phyloP scores from a whole-genome alignment of 2,329 filamentous ascomycete genomes.

The Coleophoma cylindrospora region DNA sequence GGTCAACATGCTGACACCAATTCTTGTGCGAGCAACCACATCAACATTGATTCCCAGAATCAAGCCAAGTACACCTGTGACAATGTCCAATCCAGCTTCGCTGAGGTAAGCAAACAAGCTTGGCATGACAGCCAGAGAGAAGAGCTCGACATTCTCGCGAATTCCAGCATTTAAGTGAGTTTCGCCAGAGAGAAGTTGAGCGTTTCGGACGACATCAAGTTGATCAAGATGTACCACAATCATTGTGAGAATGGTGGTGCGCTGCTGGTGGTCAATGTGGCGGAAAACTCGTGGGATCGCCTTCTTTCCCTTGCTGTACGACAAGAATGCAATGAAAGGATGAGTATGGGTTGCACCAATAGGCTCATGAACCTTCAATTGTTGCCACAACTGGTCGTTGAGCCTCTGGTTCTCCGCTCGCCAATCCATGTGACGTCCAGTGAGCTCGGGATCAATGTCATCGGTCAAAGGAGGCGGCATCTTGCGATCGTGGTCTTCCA shows the following conservation, averaged over 20 bases:
- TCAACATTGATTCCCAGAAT: slow-evolving; percentile 80
- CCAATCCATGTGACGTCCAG: slow-evolving; percentile 77
- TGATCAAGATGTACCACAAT: slow-evolving; percentile 90
- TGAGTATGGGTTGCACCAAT: slow-evolving; percentile 74
- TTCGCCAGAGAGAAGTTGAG: slow-evolving; percentile 69
- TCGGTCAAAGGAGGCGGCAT: slow-evolving; percentile 62
- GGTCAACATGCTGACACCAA: slow-evolving; percentile 85
- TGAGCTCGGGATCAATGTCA: slow-evolving; percentile 60
- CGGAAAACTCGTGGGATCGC: slow-evolving; percentile 92
- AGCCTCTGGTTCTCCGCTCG: slow-evolving; percentile 63
- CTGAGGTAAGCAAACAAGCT: slow-evolving; percentile 85
- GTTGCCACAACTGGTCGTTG: slow-evolving; percentile 76
- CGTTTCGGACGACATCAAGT: slow-evolving; percentile 82
- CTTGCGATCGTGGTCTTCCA: slow-evolving; percentile 87
- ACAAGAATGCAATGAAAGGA: slow-evolving; percentile 94
- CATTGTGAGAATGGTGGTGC: slow-evolving; percentile 92
- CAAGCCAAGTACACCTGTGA: slow-evolving; percentile 82
- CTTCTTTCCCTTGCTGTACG: slow-evolving; percentile 94
- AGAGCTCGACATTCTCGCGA: slow-evolving; percentile 89
- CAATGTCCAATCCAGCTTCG: slow-evolving; percentile 85
- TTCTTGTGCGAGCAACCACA: slow-evolving; percentile 77
- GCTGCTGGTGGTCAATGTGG: slow-evolving; percentile 86
- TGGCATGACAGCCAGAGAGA: slow-evolving; percentile 82
- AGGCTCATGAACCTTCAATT: slow-evolving; percentile 89
- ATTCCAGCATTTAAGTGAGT: slow-evolving; percentile 67